Evolutionary conservation across 208 protist species (phyloP), one percentile per base, ranked within the genome.

Genomic region (Trypanosoma brucei): DNA sequence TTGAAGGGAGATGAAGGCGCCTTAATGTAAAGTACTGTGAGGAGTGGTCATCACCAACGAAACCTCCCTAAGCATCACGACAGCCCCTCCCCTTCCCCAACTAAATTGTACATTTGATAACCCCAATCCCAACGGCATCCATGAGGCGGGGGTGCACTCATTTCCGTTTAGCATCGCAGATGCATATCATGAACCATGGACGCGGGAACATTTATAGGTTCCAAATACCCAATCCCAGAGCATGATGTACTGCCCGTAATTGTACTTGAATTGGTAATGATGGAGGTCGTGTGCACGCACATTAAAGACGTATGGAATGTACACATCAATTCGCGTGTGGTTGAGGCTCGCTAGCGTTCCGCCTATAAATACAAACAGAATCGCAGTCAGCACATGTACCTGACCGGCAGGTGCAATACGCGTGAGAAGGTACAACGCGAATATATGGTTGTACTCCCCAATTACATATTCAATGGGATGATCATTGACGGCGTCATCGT

Each of bases 191-290:
- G 11, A n/a, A 34, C 50, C 31, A 7, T 54, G 50, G n/a, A 5
- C 31, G 4, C 13, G 59, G 31, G 42, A 61, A 50, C 46, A 38
- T 68, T 87, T 79, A 59, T 78, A 96, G 36, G 83, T 94, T 40
- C 88, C 86, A 68, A 95, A 92, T 11, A 95, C 77, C 58, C 70
- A 86, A 64, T 97, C 91, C 91, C 92, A 97, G 22, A 97, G 62
- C 88, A 97, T 95, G 31, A 88, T 91, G 76, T 96, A 97, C 79
- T 97, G 92, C 4, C 90, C 88, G 64, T 92, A 97, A 76, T 97
- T 97, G 44, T 81, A 74, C 37, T 78, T 84, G 22, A 87, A 84
- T 64, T 95, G 73, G 8, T 83, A 68, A 72, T 97, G 92, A 75
- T 97, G 92, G 59, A 86, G 80, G 70, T 97, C 91, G 65, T 97